A percentile compares a stretch with the other conserved stretches of the same genome.
These are phyloP conservation scores for Artemisia argyi DNA, from an alignment of 129 eudicot genomes.

Conservation along the genomic window DNA sequence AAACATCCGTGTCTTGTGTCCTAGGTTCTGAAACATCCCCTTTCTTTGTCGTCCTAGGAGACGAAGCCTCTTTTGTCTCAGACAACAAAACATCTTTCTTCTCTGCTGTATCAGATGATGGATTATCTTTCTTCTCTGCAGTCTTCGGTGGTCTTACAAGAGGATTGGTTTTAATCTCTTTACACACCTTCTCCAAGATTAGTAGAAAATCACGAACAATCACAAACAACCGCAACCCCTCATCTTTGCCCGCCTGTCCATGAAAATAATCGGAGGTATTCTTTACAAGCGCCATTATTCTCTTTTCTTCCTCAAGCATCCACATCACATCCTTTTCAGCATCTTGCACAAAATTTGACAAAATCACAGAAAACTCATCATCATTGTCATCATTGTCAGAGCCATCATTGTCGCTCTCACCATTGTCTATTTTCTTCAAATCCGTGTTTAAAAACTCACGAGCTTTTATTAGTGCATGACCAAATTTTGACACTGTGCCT, in stretches of 20 bases:
- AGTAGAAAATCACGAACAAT: conserved; percentile 83
- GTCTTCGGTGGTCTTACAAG: conserved; percentile 36
- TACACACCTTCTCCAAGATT: conserved; percentile 74
- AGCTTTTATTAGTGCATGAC: conserved; percentile 54
- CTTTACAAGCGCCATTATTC: conserved; percentile 78
- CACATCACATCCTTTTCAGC: conserved; percentile 74
- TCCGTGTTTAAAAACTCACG: conserved; percentile 65
- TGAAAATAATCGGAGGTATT: conserved; percentile 90
- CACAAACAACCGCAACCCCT: conserved; percentile 82
- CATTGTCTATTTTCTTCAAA: conserved; percentile 51
- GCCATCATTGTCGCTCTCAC: conserved; percentile 30
- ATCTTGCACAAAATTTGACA: conserved; percentile 61
- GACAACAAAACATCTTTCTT: conserved; percentile 2
- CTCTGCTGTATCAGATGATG: conserved; percentile 3
- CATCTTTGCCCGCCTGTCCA: conserved; percentile 82
- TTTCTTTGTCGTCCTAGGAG: conserved; percentile 6
- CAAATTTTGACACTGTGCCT: conserved; percentile 61
- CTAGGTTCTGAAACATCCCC: conserved; percentile 28
- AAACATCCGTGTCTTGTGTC: neutral
- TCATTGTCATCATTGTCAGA: conserved; percentile 8
- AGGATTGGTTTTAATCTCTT: conserved; percentile 59
- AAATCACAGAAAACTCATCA: conserved; percentile 56
- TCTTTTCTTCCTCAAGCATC: conserved; percentile 85
- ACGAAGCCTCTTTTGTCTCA: neutral
- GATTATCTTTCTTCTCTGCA: conserved; percentile 8